phyloP scores from a whole-genome alignment of 2,329 filamentous ascomycete genomes.

The Aspergillus novofumigatus region DNA sequence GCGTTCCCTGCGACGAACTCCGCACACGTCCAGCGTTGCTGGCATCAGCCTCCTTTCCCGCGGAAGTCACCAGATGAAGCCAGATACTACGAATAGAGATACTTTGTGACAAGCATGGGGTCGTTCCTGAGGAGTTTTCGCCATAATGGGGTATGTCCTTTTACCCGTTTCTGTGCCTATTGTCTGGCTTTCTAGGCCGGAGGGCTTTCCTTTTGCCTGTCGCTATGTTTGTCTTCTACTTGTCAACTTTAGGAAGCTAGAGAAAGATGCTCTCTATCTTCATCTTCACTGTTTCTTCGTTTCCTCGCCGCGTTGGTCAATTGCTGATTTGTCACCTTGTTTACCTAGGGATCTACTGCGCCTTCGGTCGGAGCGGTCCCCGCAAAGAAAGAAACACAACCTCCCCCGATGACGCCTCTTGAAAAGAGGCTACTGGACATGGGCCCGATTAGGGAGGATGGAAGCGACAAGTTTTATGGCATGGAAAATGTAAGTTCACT shows the following conservation, averaged over 20 bases:
- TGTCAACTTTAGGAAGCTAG: neutral
- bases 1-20: neutral
- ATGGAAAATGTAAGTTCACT: conserved; percentile 80
- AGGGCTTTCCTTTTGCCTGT: conserved; percentile 10
- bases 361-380: conserved; percentile 45
- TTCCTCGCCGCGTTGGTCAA: neutral
- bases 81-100: conserved; percentile 18
- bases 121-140: conserved; percentile 39
- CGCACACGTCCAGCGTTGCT: conserved; percentile 15
- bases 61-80: conserved; percentile 25
- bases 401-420: conserved; percentile 54
- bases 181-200: neutral
- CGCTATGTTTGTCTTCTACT: conserved; percentile 1
- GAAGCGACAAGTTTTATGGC: conserved; percentile 96
- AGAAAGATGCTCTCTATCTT: neutral
- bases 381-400: conserved; percentile 57
- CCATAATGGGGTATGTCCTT: conserved; percentile 33
- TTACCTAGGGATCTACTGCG: conserved; percentile 44
- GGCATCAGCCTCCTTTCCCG: conserved; percentile 15
- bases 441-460: conserved; percentile 76
- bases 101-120: conserved; percentile 34
- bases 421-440: conserved; percentile 77
- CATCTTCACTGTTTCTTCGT: neutral
- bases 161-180: conserved; percentile 4
- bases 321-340: conserved; percentile 16